phyloP scores from a whole-genome alignment of 805 yeast genomes.

The Candida ovalis region DNA sequence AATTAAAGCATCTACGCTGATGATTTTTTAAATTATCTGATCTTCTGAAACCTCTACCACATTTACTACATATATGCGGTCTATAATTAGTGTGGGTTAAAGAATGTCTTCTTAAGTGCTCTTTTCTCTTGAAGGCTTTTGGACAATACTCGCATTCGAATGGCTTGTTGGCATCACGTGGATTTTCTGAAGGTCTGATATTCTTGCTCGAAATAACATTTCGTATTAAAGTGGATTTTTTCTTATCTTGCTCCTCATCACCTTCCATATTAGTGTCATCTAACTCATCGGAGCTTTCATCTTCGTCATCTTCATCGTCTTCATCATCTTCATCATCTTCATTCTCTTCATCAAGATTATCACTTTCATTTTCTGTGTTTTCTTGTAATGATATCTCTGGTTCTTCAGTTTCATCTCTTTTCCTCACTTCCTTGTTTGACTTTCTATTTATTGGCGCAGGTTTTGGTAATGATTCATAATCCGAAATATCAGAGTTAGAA shows the following conservation, averaged over 20 bases:
- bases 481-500: constrained; percentile 4
- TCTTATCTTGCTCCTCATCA: constrained; percentile 3
- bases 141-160: constrained; percentile 25
- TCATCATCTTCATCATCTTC: neutral
- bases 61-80: constrained; percentile 24
- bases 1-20: constrained; percentile 21
- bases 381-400: neutral
- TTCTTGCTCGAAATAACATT: constrained; percentile 22
- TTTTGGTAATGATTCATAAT: neutral
- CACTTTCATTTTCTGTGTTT: constrained; percentile 2
- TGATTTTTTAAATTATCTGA: constrained; percentile 28
- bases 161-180: constrained; percentile 17
- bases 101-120: constrained; percentile 26
- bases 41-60: constrained; percentile 27
- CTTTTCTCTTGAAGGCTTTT: constrained; percentile 25
- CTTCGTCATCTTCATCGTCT: constrained; percentile 4
- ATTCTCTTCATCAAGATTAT: constrained; percentile 5
- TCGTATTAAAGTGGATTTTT: constrained; percentile 14
- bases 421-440: neutral
- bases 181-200: constrained; percentile 18
- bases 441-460: neutral
- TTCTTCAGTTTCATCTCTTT: neutral
- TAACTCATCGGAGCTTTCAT: neutral
- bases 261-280: neutral
- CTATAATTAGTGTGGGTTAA: constrained; percentile 25